Evolutionary conservation across 768 basidiomycete genomes (phyloP), one percentile per base, ranked within the genome.

Genomic region (Agaricus blazei): DNA sequence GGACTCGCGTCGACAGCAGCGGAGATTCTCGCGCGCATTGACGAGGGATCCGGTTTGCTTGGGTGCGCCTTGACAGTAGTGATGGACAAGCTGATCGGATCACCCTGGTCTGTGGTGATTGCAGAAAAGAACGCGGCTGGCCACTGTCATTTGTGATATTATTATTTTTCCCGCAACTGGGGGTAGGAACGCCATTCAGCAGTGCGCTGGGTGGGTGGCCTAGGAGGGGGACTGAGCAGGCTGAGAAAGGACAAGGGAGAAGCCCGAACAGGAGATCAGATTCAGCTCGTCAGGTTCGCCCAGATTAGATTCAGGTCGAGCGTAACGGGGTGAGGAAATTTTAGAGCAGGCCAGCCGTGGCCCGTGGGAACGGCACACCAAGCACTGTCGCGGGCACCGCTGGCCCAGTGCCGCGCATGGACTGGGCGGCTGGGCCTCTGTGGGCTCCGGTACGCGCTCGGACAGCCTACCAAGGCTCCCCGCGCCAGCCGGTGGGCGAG

Each of bases 41-140:
- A 31, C 37, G 46, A 15, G 38, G 46, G 45, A 54, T 54, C 53
- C 53, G 52, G 52, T 46, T 52, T 52, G 51, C 26, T 29, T 44
- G 45, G 27, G 36, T 28, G 45, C 31, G 34, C 34, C 11, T 34
- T 34, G 34, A 34, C 34, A 34, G 34, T 34, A 48, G 19, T 48
- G 53, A 45, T 45, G 43, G 24, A 36, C 52, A 28, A 51, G 29
- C 48, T 54, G 53, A 54, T 54, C 53, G 46, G 53, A 54, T 54
- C 53, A 54, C 53, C 28, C 46, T 54, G 45, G 34, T 54, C 46
- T 38, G 34, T 34, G 34, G 7, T 34, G 34, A 34, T 34, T 34
- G 34, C 34, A 34, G 34, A 34, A 34, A 34, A 34, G 34, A 34
- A 34, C 34, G 34, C 1, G 8, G 7, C 7, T 34, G 34, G 11